Evolutionary conservation across 179 eudicot genomes (phyloP), one percentile per base, ranked within the genome.

Genomic region (Nepenthes alata): DNA sequence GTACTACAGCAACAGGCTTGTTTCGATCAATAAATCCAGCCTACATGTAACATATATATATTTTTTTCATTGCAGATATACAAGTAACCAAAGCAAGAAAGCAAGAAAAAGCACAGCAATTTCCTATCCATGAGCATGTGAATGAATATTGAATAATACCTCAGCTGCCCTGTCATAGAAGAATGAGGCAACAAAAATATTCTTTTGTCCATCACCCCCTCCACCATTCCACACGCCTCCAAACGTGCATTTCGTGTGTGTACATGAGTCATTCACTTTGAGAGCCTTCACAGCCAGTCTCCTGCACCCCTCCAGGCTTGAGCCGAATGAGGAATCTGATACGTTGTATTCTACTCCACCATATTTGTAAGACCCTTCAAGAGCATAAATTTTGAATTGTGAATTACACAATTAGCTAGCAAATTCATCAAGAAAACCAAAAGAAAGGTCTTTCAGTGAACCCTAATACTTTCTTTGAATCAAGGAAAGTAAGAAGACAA

Each of bases 151-250:
- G 54, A 44, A 50, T 11, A 14, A 63, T 77, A 93, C 98, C 98
- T 93, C 87, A 50, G 88, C 97, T 67, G 98, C 98, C 80, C 97
- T 78, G 62, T 93, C 98, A 59, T 80, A 93, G 87, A 93, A 93
- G 65, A 93, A 93, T 2, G 98, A 93, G 53, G 98, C 98, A 65
- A 93, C 95, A 72, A 84, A 89, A 35, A 93, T 64, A 72, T 86
- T 83, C 77, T 82, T 85, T 70, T 85, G 97, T 41, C 98, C 98
- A 68, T 82, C 91, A 11, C 98, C 97, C 34, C 94, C 84, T 10
- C 98, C 98, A 58, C 97, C 96, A 62, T 80, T 89, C 98, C 98
- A 93, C 13, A 93, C 72, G 49, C 94, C 98, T 36, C 87, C 93
- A 68, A 93, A 93, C 6, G 97, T 86, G 80, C 98, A 93, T 65